Evolutionary conservation across 768 basidiomycete species (phyloP).

Genomic region (Collybiopsis confluens): DNA sequence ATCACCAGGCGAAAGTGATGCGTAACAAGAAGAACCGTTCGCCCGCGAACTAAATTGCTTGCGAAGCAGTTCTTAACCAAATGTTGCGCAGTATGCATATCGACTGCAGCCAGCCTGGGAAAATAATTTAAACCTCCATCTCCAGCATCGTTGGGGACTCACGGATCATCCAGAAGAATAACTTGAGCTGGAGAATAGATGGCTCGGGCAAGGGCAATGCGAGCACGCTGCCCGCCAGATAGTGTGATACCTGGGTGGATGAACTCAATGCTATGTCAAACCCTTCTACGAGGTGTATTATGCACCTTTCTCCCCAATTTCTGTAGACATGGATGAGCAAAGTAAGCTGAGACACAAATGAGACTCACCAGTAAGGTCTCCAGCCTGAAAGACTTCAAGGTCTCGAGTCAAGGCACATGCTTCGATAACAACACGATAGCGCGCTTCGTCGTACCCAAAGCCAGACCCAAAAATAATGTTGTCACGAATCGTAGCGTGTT

Average conservation of each 20-base stretch:
- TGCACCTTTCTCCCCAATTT: conserved; percentile 78
- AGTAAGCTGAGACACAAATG: background rate
- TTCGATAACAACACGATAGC: conserved; percentile 65
- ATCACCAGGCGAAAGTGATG: conserved; percentile 62
- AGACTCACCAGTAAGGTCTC: conserved; percentile 65
- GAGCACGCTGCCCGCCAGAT: conserved; percentile 69
- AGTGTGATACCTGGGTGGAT: conserved; percentile 38
- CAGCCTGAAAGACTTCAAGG: conserved; percentile 66
- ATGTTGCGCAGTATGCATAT: conserved; percentile 74
- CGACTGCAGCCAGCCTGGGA: conserved; percentile 59
- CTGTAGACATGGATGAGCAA: conserved; percentile 26
- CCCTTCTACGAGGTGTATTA: no score
- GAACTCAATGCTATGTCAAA: background rate
- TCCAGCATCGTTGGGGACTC: conserved; percentile 10
- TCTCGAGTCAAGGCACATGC: conserved; percentile 75
- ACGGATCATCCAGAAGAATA: conserved; percentile 73
- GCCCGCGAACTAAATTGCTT: conserved; percentile 53
- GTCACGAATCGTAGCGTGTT: conserved; percentile 77
- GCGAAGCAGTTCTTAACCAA: conserved; percentile 60
- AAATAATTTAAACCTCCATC: background rate
- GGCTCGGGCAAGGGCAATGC: conserved; percentile 74
- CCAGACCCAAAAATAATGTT: conserved; percentile 74
- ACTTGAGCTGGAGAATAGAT: conserved; percentile 70
- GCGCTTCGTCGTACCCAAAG: conserved; percentile 52
- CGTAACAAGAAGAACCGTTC: conserved; percentile 81